These are phyloP conservation scores for Lichtheimia ornata DNA, from an alignment of 371 early-diverging fungal genomes.

Conservation along the genomic window DNA sequence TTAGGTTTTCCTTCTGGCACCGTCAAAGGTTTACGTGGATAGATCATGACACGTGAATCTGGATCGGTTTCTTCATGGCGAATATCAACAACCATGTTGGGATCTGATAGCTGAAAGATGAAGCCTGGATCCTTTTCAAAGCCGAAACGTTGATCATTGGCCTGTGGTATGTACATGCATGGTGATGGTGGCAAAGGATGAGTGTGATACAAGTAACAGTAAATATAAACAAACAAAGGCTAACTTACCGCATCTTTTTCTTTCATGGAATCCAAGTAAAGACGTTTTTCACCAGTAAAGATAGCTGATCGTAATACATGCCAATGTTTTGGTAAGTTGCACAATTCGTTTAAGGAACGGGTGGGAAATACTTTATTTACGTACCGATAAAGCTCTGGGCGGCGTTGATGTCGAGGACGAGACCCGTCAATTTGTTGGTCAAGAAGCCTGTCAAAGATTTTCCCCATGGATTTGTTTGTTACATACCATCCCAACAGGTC, in stretches of 20 bases:
- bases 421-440: constrained; percentile 40
- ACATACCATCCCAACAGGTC: too few relatives aligned
- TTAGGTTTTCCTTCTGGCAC: constrained; percentile 16
- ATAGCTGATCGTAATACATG: constrained; percentile 21
- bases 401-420: constrained; percentile 35
- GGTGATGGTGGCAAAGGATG: neutral
- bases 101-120: constrained; percentile 29
- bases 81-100: constrained; percentile 38
- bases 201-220: neutral
- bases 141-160: constrained; percentile 43
- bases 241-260: constrained; percentile 34
- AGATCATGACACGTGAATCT: constrained; percentile 38
- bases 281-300: constrained; percentile 35
- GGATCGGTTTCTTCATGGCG: constrained; percentile 24
- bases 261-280: constrained; percentile 43
- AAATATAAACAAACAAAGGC: neutral
- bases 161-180: neutral
- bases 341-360: neutral
- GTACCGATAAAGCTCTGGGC: constrained; percentile 41
- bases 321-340: neutral
- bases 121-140: constrained; percentile 30
- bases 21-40: constrained; percentile 22
- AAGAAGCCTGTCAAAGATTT: constrained; percentile 21
- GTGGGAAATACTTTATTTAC: neutral
- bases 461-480: neutral